Evolutionary conservation across 805 yeast genomes (phyloP), one percentile per base, ranked within the genome.

Genomic region (Candida pseudoglaebosa): DNA sequence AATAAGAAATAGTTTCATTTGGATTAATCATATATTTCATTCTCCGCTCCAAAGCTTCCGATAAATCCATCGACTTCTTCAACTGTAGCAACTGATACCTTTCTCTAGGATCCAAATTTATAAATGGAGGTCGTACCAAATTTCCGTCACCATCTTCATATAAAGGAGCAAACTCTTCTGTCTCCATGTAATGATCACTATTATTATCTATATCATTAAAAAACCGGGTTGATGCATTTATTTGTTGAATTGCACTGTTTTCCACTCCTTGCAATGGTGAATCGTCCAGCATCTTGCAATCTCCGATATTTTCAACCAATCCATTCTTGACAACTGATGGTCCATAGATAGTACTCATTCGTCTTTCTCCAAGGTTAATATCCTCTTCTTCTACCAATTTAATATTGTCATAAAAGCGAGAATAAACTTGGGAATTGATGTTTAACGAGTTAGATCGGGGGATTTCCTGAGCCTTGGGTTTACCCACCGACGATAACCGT

Each of bases 121-220:
- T 68, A 45, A 69, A 65, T 4, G 73, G 72, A 0, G 74, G 74
- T 33, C 74, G 53, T 3, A 62, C 67, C 35, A 64, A 44, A 32
- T 64, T 59, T 8, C 73, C 73, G 1, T 59, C 53, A 5, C 52
- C 57, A 40, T 69, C 72, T 9, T 53, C 46, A 42, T 67, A 67
- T 18, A 57, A 40, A 4, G 66, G 61, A 2, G 66, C 62, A 43
- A 54, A 57, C 24, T 60, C 67, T 8, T 32, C 35, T 10, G 16
- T 32, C n/a, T 32, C 35, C 13, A 19, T 16, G 26, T 22, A 22
- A 12, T 22, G 26, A 13, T 32, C 35, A 14, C 35, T 32, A 32
- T 32, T 32, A 14, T 32, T 32, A 21, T 32, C 35, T 4, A 19
- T 19, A 20, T 32, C 35, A 14, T 32, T 19, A 13, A 32, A 21